A percentile compares a stretch with the other conserved stretches of the same genome.
phyloP scores from a whole-genome alignment of 2,329 filamentous ascomycete species.

The Xylaria multiplex region DNA sequence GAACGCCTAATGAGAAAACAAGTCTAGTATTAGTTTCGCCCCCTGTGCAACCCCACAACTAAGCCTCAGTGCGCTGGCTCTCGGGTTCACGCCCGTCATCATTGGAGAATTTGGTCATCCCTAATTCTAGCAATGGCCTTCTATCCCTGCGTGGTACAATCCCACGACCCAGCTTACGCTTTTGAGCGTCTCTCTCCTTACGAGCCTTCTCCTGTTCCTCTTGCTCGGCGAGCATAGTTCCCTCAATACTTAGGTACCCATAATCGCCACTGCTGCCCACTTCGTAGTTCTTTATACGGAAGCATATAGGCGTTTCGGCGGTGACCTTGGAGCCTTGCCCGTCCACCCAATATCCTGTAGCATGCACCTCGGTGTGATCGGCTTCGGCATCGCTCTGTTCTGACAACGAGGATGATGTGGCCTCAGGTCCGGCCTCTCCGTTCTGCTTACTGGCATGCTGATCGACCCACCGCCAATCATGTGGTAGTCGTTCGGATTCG shows the following conservation, averaged over 20 bases:
- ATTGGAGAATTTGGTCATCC: conserved; percentile 64
- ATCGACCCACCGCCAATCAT: conserved; percentile 82
- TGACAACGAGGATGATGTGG: conserved; percentile 52
- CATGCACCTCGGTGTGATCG: conserved; percentile 62
- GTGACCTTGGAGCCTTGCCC: conserved; percentile 72
- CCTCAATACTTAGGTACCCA: conserved; percentile 86
- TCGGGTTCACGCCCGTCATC: conserved; percentile 59
- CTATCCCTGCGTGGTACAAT: conserved; percentile 44
- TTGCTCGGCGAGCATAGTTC: conserved; percentile 79
- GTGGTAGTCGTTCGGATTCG: conserved; percentile 77
- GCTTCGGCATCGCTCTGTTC: conserved; percentile 47
- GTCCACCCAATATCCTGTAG: conserved; percentile 80
- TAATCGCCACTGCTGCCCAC: conserved; percentile 78
- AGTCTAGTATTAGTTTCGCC: conserved; percentile 23
- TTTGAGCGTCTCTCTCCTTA: conserved; percentile 59
- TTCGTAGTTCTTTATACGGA: conserved; percentile 87
- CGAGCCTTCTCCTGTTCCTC: conserved; percentile 71
- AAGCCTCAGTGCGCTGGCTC: conserved; percentile 48
- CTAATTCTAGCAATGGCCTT: conserved; percentile 60
- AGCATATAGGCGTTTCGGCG: conserved; percentile 72
- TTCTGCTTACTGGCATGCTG: conserved; percentile 53
- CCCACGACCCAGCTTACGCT: conserved; percentile 52
- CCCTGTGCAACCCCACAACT: conserved; percentile 49
- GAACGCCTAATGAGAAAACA: conserved; percentile 1
- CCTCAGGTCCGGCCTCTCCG: conserved; percentile 42